Evolutionary conservation across 768 basidiomycete species (phyloP), one percentile per base, ranked within the genome.

Genomic region (Lyophyllum semitale): DNA sequence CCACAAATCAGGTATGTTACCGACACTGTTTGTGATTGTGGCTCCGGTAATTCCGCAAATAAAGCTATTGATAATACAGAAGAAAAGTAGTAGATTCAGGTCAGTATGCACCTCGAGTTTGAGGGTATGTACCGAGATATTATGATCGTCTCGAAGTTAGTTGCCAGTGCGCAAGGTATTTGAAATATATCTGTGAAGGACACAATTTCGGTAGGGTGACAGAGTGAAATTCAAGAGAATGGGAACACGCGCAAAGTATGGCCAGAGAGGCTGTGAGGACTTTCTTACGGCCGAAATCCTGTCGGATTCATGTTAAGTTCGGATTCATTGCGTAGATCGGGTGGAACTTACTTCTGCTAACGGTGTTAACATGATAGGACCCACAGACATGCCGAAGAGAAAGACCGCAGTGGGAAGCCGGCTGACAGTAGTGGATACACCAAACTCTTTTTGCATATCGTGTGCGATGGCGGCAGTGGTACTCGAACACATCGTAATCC

Each of bases 221-320:
- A 59, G 22, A 52, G 52, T 54, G 35, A 25, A 35, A 48, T 1
- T 33, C 20, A 29, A 42, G 32, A 8, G 11, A 26, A 29, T n/a
- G 32, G 15, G 32, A 27, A 40, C 47, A 64, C 61, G 53, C 59
- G 61, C 63, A 64, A 48, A 64, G 27, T 29, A 62, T 46, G 22
- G 53, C 37, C 41, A 64, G 51, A 38, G 61, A 64, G 17, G 50
- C 15, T 2, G 47, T 51, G 13, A 62, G 53, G 38, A 64, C 61
- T 51, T 48, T 64, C 51, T 64, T 64, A 18, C 63, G 59, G 17
- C 63, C 61, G 20, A 53, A 64, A 44, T 64, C 63, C 63, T 64
- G 26, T 15, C 17, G n/a, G 48, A 15, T 41, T 6, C n/a, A 22
- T 0, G 0, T 33, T 54, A 12, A 53, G 33, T 27, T 30, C 1